Conservation (phyloP, 306 rosid genomes). For the Casuarina cunninghamiana region DNA sequence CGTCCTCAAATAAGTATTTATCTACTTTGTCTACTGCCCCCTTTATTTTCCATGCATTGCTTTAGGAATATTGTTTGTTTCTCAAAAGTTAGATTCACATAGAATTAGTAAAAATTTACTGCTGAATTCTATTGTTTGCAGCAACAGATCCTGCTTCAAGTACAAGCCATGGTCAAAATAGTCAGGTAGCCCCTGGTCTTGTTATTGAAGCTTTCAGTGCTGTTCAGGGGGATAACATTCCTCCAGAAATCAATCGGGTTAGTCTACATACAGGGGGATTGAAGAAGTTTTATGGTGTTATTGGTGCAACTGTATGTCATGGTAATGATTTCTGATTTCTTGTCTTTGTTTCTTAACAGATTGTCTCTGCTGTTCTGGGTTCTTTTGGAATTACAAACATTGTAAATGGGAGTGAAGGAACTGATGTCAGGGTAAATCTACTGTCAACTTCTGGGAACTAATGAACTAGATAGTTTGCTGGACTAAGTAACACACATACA, state of each 20-base stretch:
- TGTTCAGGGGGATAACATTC: constrained; percentile 73
- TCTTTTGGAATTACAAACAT: constrained; percentile 73
- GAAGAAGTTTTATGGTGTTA: constrained; percentile 19
- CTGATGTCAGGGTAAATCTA: constrained; percentile 69
- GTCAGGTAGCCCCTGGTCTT: constrained; percentile 79
- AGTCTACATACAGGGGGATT: constrained; percentile 32
- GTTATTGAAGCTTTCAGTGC: constrained; percentile 85
- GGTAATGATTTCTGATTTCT: constrained; percentile 23
- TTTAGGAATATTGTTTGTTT: not conserved
- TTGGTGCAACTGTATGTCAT: constrained; percentile 10
- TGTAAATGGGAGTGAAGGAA: constrained; percentile 64
- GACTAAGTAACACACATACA: not conserved
- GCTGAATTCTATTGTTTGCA: constrained; percentile 38
- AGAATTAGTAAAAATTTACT: constrained; percentile 17
- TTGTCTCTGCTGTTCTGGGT: constrained; percentile 83
- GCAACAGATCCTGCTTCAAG: constrained; percentile 76
- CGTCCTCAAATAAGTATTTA: not conserved
- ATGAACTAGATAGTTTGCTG: not conserved
- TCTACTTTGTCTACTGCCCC: not conserved
- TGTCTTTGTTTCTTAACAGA: constrained; percentile 43
- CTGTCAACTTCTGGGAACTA: constrained; percentile 3
- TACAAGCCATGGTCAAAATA: constrained; percentile 63
- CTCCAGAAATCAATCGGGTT: constrained; percentile 79
- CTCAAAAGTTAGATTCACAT: not conserved
- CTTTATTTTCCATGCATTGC: not conserved